Base-by-base conservation (phyloP, 2,329 filamentous ascomycete genomes). In the Pochonia chlamydosporia region DNA sequence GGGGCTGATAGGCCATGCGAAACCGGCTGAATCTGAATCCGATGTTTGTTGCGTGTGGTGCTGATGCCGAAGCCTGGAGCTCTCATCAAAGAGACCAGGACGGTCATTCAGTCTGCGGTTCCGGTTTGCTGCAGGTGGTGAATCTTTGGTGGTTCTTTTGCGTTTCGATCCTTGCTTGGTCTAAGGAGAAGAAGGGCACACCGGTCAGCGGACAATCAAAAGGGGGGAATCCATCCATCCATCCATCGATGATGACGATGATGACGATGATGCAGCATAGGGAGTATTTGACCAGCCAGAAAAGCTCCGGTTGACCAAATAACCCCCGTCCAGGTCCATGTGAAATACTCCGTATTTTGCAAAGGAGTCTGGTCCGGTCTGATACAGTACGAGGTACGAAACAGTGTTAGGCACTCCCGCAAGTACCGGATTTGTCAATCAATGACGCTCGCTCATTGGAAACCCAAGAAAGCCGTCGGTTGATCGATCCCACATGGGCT, bases 131-230 rank as follows among this genome's bases (percentile, higher is more conserved):
- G 30, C 5, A 16, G 39, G 14, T 24, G 21, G 13, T 16, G n/a
- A 28, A 21, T 42, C 40, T 11, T n/a, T 30, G 13, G 40, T 30
- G 13, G 21, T 40, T 47, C 45, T 43, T 26, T 47, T 47, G 23
- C 45, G 45, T 31, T 47, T 47, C 23, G 31, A 24, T 30, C 45
- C 45, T 40, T 47, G 45, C 23, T 21, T 43, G 33, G 24, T 18
- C 26, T 43, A 28, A 8, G 6, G 14, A 30, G 31, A 42, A 33
- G 40, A n/a, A n/a, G n/a, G n/a, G n/a, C n/a, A n/a, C n/a, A 43
- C 26, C 26, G 26, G 40, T 43, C 40, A 43, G 40, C 40, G 21
- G 14, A 33, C 35, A n/a, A n/a, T n/a, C n/a, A n/a, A n/a, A n/a
- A n/a, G n/a, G n/a, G n/a, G n/a, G n/a, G n/a, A n/a, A n/a, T n/a